Evolutionary conservation across 495 filamentous ascomycete species (phyloP).

Genomic region (Neurospora tetraspora): DNA sequence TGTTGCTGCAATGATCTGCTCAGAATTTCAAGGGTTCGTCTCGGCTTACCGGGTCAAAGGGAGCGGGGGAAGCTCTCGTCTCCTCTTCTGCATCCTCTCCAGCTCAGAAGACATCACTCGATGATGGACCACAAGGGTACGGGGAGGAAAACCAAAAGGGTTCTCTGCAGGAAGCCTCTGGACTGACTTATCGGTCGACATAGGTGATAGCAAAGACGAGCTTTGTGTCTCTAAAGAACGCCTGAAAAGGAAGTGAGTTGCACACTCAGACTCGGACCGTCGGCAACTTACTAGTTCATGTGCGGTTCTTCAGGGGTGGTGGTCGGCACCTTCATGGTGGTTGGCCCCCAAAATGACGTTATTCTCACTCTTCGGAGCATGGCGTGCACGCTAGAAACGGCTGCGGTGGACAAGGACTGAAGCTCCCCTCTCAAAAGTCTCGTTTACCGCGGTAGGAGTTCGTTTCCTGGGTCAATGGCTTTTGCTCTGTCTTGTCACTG

Average conservation of each 20-base stretch:
- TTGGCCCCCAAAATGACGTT: not conserved
- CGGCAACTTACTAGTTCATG: not conserved
- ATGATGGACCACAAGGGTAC: not conserved
- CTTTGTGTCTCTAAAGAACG: not conserved
- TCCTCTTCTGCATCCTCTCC: not conserved
- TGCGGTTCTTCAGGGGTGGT: not conserved
- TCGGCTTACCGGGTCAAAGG: not conserved
- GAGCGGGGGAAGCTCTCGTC: not conserved
- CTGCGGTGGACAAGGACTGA: not conserved
- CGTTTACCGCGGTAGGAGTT: too few species aligned
- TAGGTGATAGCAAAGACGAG: too few species aligned
- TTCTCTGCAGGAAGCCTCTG: too few species aligned
- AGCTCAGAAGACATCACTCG: not conserved
- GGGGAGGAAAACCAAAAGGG: too few species aligned
- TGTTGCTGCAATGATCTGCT: not conserved
- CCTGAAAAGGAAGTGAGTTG: not conserved
- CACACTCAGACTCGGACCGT: not conserved
- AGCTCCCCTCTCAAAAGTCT: not conserved
- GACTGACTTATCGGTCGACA: too few species aligned
- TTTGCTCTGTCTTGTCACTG: not conserved
- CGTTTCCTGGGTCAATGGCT: not conserved
- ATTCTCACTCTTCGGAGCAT: not conserved
- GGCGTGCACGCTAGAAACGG: not conserved
- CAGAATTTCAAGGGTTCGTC: not conserved
- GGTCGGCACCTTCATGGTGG: not conserved